Evolutionary conservation across 148 eudicot species (phyloP).

Genomic region (Simmondsia chinensis): DNA sequence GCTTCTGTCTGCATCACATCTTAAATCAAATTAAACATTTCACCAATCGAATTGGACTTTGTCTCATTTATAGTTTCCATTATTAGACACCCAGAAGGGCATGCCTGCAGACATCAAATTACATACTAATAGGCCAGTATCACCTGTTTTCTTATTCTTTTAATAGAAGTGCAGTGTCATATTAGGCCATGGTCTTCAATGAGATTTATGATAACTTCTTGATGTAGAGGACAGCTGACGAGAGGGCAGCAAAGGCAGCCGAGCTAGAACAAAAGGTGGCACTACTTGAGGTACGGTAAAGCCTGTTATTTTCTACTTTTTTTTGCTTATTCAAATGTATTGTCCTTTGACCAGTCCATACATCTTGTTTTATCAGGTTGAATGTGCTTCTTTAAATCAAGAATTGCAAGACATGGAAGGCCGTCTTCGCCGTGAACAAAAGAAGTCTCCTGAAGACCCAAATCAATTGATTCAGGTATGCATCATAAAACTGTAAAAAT

Average conservation of each 20-base stretch:
- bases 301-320: background rate
- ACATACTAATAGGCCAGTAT: no score
- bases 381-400: slow-evolving; percentile 89
- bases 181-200: slow-evolving; percentile 5
- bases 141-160: no score
- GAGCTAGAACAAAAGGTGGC: slow-evolving; percentile 97
- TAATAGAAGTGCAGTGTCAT: no score
- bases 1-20: no score
- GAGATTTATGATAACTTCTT: slow-evolving; percentile 15
- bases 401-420: slow-evolving; percentile 97
- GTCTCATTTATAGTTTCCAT: no score
- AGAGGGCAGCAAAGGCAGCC: slow-evolving; percentile 73
- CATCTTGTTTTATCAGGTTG: slow-evolving; percentile 47
- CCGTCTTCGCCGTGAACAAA: slow-evolving; percentile 85
- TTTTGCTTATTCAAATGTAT: no score
- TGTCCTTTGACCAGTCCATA: no score
- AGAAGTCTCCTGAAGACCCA: slow-evolving; percentile 93
- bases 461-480: slow-evolving; percentile 88
- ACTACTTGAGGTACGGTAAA: slow-evolving; percentile 83
- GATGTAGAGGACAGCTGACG: slow-evolving; percentile 84
- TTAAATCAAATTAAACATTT: no score
- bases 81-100: no score
- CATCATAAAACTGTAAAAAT: no score
- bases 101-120: no score
- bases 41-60: no score